Conservation (phyloP, 805 yeast genomes). For the Clavispora fructus region DNA sequence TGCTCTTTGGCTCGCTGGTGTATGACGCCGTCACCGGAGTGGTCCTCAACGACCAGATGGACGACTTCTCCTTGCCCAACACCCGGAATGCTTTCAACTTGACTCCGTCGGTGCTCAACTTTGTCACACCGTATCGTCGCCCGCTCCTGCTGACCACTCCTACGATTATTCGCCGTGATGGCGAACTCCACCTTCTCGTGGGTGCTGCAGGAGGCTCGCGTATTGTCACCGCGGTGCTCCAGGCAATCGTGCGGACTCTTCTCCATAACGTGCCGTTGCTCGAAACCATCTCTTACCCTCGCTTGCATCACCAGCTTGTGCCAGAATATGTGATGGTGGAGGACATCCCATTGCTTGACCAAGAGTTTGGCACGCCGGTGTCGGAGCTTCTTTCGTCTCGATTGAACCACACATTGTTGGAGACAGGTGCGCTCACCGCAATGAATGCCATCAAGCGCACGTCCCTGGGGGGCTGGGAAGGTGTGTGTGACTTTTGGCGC, state of each 20-base stretch:
- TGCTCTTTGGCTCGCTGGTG: conserved; percentile 76
- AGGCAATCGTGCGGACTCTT: conserved; percentile 66
- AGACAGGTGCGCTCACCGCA: conserved; percentile 34
- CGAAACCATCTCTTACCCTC: conserved; percentile 70
- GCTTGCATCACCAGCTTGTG: conserved; percentile 84
- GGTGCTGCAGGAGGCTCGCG: conserved; percentile 96
- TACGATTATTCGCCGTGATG: conserved; percentile 39
- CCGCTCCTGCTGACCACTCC: conserved; percentile 87
- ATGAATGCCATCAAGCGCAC: conserved; percentile 46
- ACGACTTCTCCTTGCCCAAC: conserved; percentile 78
- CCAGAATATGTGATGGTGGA: conserved; percentile 70
- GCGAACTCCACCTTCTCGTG: conserved; percentile 46
- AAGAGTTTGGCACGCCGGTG: conserved; percentile 28
- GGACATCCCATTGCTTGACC: conserved; percentile 34
- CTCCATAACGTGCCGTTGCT: conserved; percentile 55
- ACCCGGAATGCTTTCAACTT: conserved; percentile 72
- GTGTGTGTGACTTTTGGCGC: conserved; percentile 89
- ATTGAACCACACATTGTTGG: conserved; percentile 22
- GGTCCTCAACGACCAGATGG: conserved; percentile 87
- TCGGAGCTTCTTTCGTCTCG: neutral
- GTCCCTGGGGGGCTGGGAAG: conserved; percentile 44
- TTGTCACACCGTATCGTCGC: conserved; percentile 66
- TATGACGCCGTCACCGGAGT: conserved; percentile 81
- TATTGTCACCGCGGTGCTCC: conserved; percentile 76
- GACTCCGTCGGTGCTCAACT: conserved; percentile 76